Base-by-base conservation (phyloP, 2,329 filamentous ascomycete species). In the Calonectria pteridis region DNA sequence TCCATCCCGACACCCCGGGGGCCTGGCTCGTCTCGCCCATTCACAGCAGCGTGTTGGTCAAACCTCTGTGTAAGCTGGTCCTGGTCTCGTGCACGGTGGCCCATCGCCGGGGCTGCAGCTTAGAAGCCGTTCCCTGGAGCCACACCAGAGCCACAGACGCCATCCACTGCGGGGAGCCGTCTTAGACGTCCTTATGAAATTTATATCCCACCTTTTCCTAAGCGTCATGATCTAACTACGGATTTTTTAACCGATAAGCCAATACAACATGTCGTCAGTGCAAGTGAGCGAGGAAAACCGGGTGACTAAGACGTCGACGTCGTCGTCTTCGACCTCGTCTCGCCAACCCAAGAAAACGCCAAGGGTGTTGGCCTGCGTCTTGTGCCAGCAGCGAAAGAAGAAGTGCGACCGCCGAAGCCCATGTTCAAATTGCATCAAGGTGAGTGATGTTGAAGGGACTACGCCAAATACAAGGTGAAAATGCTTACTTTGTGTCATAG, bases 301-400 rank as follows among this genome's bases (percentile, higher is more conserved):
- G 28, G n/a, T 67, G 69, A 55, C 62, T 2, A 62, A 62, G 35
- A 13, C 71, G 29, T 63, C 71, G 28, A 59, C 62, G 49, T 72
- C 75, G 55, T 68, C 74, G 55, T 69, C 73, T 4, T 68, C 74
- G 9, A 28, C 68, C 20, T 64, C 63, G 31, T n/a, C 70, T 28
- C 75, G 77, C 4, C 72, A 66, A 16, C 58, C 72, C 0, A 75
- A 76, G n/a, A 77, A 81, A 55, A 18, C 64, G 0, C 4, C 69
- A 0, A 51, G 72, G 37, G 63, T 80, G 31, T 40, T 82, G 2
- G 79, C 82, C 0, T 83, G 82, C 26, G 79, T 82, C 9, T 62
- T 81, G 13, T 83, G 82, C 73, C 81, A 83, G 63, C 81, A 82
- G 55, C 79, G 82, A 28, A 83, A 83, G 73, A 83, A 83, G 75